phyloP scores from a whole-genome alignment of 139 green algal species.

The Haematococcus lacustris region DNA sequence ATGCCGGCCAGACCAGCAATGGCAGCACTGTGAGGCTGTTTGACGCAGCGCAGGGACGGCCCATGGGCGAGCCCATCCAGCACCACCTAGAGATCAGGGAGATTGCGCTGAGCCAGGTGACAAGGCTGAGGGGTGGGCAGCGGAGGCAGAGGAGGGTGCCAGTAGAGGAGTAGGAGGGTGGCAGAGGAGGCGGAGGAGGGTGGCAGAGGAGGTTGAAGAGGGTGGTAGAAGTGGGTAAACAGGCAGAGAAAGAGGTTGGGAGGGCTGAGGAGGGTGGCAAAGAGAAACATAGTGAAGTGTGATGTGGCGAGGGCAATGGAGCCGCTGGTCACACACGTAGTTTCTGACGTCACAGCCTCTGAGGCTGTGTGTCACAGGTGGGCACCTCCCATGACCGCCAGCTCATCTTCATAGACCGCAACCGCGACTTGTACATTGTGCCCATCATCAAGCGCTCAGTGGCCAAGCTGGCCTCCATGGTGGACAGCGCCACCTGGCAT shows the following conservation, averaged over 20 bases:
- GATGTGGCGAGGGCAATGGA: too few species aligned
- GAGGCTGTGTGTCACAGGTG: slow-evolving; percentile 16
- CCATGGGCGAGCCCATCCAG: slow-evolving; percentile 34
- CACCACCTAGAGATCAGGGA: slow-evolving; percentile 51
- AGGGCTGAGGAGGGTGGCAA: neutral
- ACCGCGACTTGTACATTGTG: slow-evolving; percentile 65
- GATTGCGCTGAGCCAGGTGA: slow-evolving; percentile 51
- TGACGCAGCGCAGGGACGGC: slow-evolving; percentile 57
- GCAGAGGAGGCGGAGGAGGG: neutral
- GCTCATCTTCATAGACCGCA: slow-evolving; percentile 64
- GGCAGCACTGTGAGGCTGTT: slow-evolving; percentile 50
- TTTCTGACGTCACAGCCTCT: too few species aligned
- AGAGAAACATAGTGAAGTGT: too few species aligned
- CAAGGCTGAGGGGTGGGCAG: slow-evolving; percentile 7
- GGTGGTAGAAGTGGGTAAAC: neutral
- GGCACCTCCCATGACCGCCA: slow-evolving; percentile 41
- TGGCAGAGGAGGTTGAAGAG: neutral
- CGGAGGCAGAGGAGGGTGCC: neutral
- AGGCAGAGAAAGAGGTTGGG: too few species aligned
- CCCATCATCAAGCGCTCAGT: slow-evolving; percentile 24
- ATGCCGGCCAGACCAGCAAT: slow-evolving; percentile 17
- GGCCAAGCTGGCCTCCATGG: slow-evolving; percentile 64
- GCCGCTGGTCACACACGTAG: too few species aligned
- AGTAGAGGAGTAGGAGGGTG: neutral
- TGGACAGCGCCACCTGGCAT: slow-evolving; percentile 59